Base-by-base conservation (phyloP, 2,329 filamentous ascomycete genomes). In the Amesomyces nigricolor region DNA sequence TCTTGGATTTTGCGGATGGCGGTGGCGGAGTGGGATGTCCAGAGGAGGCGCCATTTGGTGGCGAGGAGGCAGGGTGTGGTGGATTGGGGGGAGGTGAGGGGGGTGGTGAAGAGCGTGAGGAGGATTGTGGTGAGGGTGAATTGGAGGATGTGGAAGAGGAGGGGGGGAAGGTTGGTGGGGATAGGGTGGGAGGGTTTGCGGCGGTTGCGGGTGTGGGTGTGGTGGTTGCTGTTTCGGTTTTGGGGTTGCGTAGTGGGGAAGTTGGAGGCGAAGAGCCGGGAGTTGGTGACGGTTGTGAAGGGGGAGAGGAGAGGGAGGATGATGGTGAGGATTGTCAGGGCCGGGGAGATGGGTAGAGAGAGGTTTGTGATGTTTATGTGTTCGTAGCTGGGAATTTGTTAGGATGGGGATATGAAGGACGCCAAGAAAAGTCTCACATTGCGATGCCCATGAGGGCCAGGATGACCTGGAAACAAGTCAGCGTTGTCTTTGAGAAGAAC, bases 1-100 rank as follows among this genome's bases (percentile, higher is more conserved):
- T 89, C 82, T 64, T 90, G 87, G 49, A 90, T 85, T 2, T 70
- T 68, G 42, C 75, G 72, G 54, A 89, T 78, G 2, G 74, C 67
- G 0, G 62, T 59, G 0, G 59, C 74, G 53, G 87, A 73, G 57
- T 83, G 81, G 0, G 64, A 61, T 0, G 61, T 66, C 62, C 75
- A 88, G 55, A 88, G 65, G 2, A 56, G 59, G 61, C 73, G 70
- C 86, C 86, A 89, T 39, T 66, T 68, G 3, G 71, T 71, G 8
- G 80, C 72, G n/a, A 89, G 68, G 1, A 73, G 70, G 65, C 86
- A 88, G 70, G 14, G 70, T n/a, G n/a, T n/a, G 14, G 52, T 71
- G 65, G 30, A 72, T 61, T 26, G 2, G 5, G 63, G 51, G 13
- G 78, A 67, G 7, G 79, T 64, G 11, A 63, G 46, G 5, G 47